A percentile compares a stretch with the other conserved stretches of the same genome.
phyloP scores from a whole-genome alignment of 106 monocot genomes.

The Dendrobium chrysotoxum region DNA sequence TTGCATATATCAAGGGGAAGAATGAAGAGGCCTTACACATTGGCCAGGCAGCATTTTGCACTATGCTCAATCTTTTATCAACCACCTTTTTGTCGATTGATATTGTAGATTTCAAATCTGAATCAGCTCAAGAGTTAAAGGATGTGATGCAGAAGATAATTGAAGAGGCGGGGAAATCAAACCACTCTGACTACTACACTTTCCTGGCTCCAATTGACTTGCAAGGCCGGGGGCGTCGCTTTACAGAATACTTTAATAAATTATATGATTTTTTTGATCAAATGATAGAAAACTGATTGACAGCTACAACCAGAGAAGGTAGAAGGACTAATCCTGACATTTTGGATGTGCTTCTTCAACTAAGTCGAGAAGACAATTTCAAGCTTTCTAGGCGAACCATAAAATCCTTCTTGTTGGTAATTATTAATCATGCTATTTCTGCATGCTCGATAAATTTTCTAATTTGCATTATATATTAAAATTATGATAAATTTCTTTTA shows the following conservation, averaged over 20 bases:
- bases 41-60: too few relatives aligned
- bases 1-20: too few relatives aligned
- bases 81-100: constrained; percentile 19
- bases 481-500: neutral
- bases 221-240: neutral
- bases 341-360: constrained; percentile 22
- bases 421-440: neutral
- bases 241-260: neutral
- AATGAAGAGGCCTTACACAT: too few relatives aligned
- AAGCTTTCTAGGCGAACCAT: neutral
- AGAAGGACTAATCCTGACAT: constrained; percentile 10
- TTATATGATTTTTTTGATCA: constrained; percentile 14
- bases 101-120: constrained; percentile 6
- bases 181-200: constrained; percentile 13
- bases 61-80: constrained; percentile 9
- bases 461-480: neutral
- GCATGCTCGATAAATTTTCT: too few relatives aligned
- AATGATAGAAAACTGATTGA: constrained; percentile 13
- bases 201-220: constrained; percentile 5
- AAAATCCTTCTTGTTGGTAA: constrained; percentile 1
- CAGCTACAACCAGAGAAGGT: neutral
- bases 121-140: constrained; percentile 13
- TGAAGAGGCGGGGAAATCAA: neutral
- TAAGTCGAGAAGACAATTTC: neutral
- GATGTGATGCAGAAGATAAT: neutral